Evolutionary conservation across 139 green algal genomes (phyloP), one percentile per base, ranked within the genome.

Genomic region (Coccomyxa sp.): DNA sequence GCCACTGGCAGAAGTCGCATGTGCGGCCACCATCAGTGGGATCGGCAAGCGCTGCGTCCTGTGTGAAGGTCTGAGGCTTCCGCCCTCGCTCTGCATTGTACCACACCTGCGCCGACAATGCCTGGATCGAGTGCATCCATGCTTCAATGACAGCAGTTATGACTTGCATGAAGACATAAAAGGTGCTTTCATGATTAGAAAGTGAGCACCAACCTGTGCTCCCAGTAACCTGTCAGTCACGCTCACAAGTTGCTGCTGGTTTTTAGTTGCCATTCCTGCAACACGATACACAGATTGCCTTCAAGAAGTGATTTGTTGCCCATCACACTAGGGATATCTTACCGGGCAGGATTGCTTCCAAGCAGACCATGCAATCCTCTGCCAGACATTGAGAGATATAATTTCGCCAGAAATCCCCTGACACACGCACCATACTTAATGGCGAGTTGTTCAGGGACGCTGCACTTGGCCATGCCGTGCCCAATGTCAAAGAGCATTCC

Each of bases 1-100:
- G 38, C 90, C 88, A 95, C 57, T 83, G n/a, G 75, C 94, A 97
- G 74, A 96, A 96, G 87, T 96, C 93, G 80, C 94, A 96, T 13
- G 31, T 74, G 11, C 75, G 31, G 23, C 86, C 81, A 3, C 82
- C 87, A 13, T 81, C 85, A 10, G 87, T 91, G 13, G 90, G 86
- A 81, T 95, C 92, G 18, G 18, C 18, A 71, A 28, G 63, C 21
- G 63, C 21, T 9, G 18, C 7, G 7, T 28, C 63, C 63, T 71
- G 63, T 25, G 67, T 82, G 79, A 95, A 95, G 0, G 86, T 94
- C 85, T 96, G 93, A 13, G 93, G 93, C 85, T 96, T 96, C 78
- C 67, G 82, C 17, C 81, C 89, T n/a, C 93, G 89, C 0, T 63
- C 91, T 67, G 85, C 82, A 60, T 96, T 96, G 85, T 85, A 96